phyloP scores from a whole-genome alignment of 2,329 filamentous ascomycete species.

The Ophiostoma ips region DNA sequence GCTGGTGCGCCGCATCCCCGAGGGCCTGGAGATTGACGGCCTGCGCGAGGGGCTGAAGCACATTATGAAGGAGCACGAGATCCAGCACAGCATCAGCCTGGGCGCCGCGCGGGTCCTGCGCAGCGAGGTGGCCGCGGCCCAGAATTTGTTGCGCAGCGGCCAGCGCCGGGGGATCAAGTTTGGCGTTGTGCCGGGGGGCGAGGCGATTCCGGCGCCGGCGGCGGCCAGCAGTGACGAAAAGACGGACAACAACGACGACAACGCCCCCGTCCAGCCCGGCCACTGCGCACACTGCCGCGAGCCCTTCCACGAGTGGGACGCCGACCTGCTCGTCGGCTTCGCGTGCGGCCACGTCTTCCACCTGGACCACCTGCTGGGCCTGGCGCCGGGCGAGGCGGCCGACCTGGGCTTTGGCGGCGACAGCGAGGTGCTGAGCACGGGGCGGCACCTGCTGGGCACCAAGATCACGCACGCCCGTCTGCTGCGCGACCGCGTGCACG shows the following conservation, averaged over 20 bases:
- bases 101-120: constrained; percentile 77
- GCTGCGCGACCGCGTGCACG: constrained; percentile 54
- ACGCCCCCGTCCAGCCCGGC: constrained; percentile 29
- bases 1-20: constrained; percentile 78
- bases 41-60: constrained; percentile 75
- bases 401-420: constrained; percentile 26
- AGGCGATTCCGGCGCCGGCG: constrained; percentile 13
- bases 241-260: constrained; percentile 3
- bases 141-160: constrained; percentile 65
- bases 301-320: constrained; percentile 46
- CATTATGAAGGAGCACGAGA: constrained; percentile 90
- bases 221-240: constrained; percentile 10
- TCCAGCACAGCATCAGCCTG: constrained; percentile 82
- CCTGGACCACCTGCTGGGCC: constrained; percentile 52
- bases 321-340: constrained; percentile 64
- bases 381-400: constrained; percentile 30
- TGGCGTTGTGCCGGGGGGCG: constrained; percentile 54
- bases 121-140: constrained; percentile 74
- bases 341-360: constrained; percentile 75
- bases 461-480: constrained; percentile 81
- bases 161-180: constrained; percentile 83
- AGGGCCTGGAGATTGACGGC: constrained; percentile 84
- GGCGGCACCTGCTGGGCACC: constrained; percentile 56
- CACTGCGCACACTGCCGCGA: constrained; percentile 46
- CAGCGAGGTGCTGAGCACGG: constrained; percentile 25